Percentiles rank a stretch among this genome's conserved stretches.
These are phyloP conservation scores for Fistulifera pelliculosa DNA, from an alignment of 108 stramenopile species.

Conservation along the genomic window DNA sequence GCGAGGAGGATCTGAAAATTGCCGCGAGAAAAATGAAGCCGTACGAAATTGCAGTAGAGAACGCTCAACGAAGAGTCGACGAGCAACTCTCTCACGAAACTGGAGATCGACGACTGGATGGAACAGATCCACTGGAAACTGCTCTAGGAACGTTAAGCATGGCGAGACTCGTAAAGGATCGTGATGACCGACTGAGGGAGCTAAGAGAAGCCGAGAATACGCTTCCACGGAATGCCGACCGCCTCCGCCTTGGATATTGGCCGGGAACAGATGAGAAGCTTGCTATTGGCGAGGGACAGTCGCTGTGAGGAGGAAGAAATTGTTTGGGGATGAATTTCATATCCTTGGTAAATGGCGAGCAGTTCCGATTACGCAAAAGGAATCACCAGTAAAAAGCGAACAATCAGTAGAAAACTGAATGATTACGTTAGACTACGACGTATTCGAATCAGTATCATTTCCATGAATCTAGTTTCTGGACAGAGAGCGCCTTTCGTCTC, in stretches of 20 bases:
- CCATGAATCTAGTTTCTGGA: too few relatives aligned
- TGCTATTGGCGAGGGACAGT: neutral
- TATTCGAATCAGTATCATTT: too few relatives aligned
- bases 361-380: neutral
- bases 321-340: conserved; percentile 7
- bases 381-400: too few relatives aligned
- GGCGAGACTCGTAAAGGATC: conserved; percentile 14
- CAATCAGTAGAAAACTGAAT: too few relatives aligned
- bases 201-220: conserved; percentile 19
- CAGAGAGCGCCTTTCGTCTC: too few relatives aligned
- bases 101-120: conserved; percentile 69
- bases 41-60: conserved; percentile 19
- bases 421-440: too few relatives aligned
- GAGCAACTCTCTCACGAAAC: conserved; percentile 42
- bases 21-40: conserved; percentile 33
- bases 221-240: neutral
- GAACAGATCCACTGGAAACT: conserved; percentile 42
- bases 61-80: conserved; percentile 32
- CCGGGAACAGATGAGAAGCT: conserved; percentile 2
- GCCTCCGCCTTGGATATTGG: conserved; percentile 4
- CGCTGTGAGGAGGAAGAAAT: conserved; percentile 12
- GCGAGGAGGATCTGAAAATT: conserved; percentile 29
- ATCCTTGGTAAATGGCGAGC: conserved; percentile 1
- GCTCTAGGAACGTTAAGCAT: conserved; percentile 6
- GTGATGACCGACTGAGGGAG: conserved; percentile 29